Base-by-base conservation (phyloP, 2,329 filamentous ascomycete species). In the Sporothrix variecibatus region DNA sequence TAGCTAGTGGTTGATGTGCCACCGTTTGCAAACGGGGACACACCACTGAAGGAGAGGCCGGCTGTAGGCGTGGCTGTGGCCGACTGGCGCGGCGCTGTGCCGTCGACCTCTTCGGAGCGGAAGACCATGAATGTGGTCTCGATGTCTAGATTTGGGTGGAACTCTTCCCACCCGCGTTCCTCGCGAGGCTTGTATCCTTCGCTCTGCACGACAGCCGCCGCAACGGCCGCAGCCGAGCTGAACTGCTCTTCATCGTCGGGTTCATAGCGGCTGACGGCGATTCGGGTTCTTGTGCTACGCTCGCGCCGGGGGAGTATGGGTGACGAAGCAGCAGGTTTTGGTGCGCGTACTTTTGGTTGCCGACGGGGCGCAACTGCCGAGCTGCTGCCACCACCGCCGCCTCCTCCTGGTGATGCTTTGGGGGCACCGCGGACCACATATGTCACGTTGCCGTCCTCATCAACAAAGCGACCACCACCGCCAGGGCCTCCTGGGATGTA, bases 181-280 rank as follows among this genome's bases (percentile, higher is more conserved):
- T 99, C 96, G 80, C 96, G 89, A 43, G 96, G 96, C 82, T 99
- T 99, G 84, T 98, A 98, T 70, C 95, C 95, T 85, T 98, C 96
- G 79, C 91, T 95, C 80, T 97, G 94, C 78, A 94, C 93, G 75
- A 96, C 92, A 3, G 93, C 92, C 6, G 94, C 94, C 70, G 95
- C 94, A 31, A 95, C 93, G 38, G 94, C 94, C 15, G 95, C 94
- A n/a, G 92, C 94, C 64, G 93, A 95, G 78, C 92, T 94, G 82
- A 93, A 97, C 77, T 93, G 89, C 81, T 93, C 93, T 78, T 86
- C 87, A 77, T 76, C 76, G 51, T 88, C 88, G 75, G 85, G 84
- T 73, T 86, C 85, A 73, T 86, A 86, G 77, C 80, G 82, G 80
- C 80, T 84, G 28, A 85, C 86, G n/a, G 87, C 85, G 28, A 86